A percentile compares a stretch with the other conserved stretches of the same genome.
Evolutionary conservation across 768 basidiomycete genomes (phyloP).

Genomic region (Phlegmacium glaucopus): DNA sequence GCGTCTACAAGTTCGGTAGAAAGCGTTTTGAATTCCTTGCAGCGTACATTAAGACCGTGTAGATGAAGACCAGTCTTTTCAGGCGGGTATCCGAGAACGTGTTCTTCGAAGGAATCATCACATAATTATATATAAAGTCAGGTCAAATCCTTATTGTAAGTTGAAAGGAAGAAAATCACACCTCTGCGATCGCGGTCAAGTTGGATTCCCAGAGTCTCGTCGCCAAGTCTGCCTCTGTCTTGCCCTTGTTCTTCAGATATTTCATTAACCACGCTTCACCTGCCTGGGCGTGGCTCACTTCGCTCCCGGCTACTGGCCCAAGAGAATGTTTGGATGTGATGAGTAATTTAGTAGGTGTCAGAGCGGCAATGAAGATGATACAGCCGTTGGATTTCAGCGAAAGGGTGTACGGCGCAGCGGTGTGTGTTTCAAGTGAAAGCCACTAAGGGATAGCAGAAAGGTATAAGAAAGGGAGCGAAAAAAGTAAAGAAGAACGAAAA

Average conservation of each 20-base stretch:
- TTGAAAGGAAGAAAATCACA: too few relatives aligned
- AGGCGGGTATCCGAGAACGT: conserved; percentile 80
- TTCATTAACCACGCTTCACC: conserved; percentile 81
- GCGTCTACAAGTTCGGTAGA: conserved; percentile 62
- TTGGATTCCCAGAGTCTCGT: conserved; percentile 71
- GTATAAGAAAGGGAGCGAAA: not conserved
- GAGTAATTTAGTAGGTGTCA: conserved; percentile 70
- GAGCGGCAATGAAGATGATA: conserved; percentile 90
- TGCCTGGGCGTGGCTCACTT: conserved; percentile 70
- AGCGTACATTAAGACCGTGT: conserved; percentile 82
- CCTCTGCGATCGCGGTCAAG: conserved; percentile 92
- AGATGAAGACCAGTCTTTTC: conserved; percentile 89
- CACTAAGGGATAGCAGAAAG: too few relatives aligned
- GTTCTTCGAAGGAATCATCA: conserved; percentile 96
- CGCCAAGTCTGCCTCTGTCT: conserved; percentile 75
- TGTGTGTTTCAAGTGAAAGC: conserved; percentile 65
- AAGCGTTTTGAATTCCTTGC: conserved; percentile 67
- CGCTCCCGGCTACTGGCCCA: conserved; percentile 45
- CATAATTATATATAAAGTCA: conserved; percentile 65
- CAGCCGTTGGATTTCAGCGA: conserved; percentile 96
- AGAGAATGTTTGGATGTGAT: conserved; percentile 93
- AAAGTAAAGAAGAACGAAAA: conserved; percentile 24
- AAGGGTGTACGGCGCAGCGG: conserved; percentile 74
- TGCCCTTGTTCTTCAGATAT: conserved; percentile 59
- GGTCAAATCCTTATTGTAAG: too few relatives aligned